A percentile compares a stretch with the other conserved stretches of the same genome.
These are phyloP conservation scores for Taphrina confusa DNA, from an alignment of 1,139 yeast genomes.

Conservation along the genomic window DNA sequence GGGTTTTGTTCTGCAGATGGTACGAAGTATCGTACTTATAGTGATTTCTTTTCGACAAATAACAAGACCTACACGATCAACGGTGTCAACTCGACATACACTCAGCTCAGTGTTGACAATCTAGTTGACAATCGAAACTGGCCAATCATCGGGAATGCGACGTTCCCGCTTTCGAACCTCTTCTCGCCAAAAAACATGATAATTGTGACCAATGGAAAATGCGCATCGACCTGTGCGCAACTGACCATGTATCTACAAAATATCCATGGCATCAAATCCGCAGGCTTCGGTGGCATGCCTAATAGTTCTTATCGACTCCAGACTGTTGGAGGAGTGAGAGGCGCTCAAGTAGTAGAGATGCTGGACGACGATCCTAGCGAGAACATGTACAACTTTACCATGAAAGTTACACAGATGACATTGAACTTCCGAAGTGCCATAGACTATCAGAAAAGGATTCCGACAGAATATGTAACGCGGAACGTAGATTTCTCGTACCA, in stretches of 20 bases:
- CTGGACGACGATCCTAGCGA: constrained; percentile 4
- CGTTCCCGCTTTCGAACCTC: constrained; percentile 7
- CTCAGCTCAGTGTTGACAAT: constrained; percentile 15
- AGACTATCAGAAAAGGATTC: constrained; percentile 1
- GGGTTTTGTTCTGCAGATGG: constrained; percentile 8
- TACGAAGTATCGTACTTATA: background rate
- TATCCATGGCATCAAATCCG: constrained; percentile 14
- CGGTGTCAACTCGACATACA: background rate
- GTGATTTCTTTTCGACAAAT: background rate
- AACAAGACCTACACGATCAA: constrained; percentile 12
- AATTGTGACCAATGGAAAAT: constrained; percentile 15
- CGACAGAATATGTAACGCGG: constrained; percentile 20
- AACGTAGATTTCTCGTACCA: constrained; percentile 12
- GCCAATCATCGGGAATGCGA: constrained; percentile 11
- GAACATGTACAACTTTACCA: constrained; percentile 19
- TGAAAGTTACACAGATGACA: constrained; percentile 19
- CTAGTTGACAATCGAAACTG: constrained; percentile 1
- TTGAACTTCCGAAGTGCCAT: constrained; percentile 20
- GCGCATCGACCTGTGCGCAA: constrained; percentile 21
- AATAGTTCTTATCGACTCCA: background rate
- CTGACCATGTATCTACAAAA: constrained; percentile 18
- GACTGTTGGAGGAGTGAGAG: constrained; percentile 21
- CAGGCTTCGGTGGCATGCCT: constrained; percentile 20
- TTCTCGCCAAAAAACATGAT: constrained; percentile 9
- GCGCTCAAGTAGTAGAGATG: constrained; percentile 21